Evolutionary conservation across 768 basidiomycete genomes (phyloP), one percentile per base, ranked within the genome.

Genomic region (Naganishia antarctica): DNA sequence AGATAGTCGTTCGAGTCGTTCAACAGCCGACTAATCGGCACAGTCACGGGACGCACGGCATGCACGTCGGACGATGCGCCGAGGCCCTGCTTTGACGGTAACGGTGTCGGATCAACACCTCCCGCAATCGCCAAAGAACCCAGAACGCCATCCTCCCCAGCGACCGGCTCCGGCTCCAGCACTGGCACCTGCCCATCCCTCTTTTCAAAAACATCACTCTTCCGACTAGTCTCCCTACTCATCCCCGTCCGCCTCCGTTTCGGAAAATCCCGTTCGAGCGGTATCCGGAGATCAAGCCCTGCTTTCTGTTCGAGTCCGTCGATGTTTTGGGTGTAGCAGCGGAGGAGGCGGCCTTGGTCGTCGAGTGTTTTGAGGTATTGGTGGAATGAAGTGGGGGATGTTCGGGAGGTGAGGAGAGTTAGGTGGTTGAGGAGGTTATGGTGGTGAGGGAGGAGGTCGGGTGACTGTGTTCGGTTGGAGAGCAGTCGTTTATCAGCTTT

Each of bases 281-380:
- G 90, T 12, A 92, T 82, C n/a, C 91, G 90, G 66, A 89, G 89
- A 0, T 87, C 85, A 11, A 94, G 82, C 3, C 91, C 91, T n/a
- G 84, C 87, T 74, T 90, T 91, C 65, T 81, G 81, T 74, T 94
- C 91, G 44, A 94, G 85, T 26, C 86, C 86, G 74, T 94, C 91
- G 65, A 93, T 93, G 78, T 94, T 93, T 80, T 94, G 91, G 0
- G 91, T 92, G 77, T 93, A 94, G 1, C 91, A 89, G 26, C 91
- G 83, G 40, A 92, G 82, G 3, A 94, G 83, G 66, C 83, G 83
- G 3, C 88, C 87, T 40, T 86, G 81, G 66, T 86, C 82, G 71
- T 93, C 89, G 31, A 93, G 84, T 31, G 81, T 73, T 45, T 86
- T 86, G 31, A 94, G 84, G 26, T 89, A 79, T 12, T 81, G 78